Percentiles rank a stretch among this genome's conserved stretches.
Evolutionary conservation across 371 early-diverging fungal species (phyloP).

Genomic region (Apophysomyces variabilis): DNA sequence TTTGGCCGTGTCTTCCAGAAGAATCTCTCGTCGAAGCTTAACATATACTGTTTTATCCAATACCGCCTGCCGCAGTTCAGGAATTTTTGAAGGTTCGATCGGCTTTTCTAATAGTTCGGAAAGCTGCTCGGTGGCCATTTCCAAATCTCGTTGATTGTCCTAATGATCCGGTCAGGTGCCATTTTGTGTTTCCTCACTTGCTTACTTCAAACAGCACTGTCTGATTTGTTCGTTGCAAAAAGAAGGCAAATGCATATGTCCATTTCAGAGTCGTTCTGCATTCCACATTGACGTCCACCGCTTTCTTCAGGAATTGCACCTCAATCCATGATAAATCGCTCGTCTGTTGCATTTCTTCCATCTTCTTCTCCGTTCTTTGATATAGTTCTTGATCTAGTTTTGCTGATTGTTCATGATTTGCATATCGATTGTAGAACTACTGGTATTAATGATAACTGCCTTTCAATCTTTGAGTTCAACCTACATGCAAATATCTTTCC

Average conservation of each 20-base stretch:
- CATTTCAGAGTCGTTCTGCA: slow-evolving; percentile 90
- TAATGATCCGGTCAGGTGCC: slow-evolving; percentile 9
- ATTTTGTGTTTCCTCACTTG: not conserved
- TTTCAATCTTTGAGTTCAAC: slow-evolving; percentile 16
- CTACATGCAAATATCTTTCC: slow-evolving; percentile 89
- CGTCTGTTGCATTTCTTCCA: slow-evolving; percentile 88
- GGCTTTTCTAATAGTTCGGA: slow-evolving; percentile 89
- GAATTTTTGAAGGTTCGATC: slow-evolving; percentile 75
- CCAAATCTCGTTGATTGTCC: slow-evolving; percentile 96
- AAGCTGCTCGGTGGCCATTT: slow-evolving; percentile 94
- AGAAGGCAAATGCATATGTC: slow-evolving; percentile 95
- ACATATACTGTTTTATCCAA: slow-evolving; percentile 88
- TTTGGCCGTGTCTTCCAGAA: slow-evolving; percentile 81
- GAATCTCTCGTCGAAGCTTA: slow-evolving; percentile 71
- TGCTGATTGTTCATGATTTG: slow-evolving; percentile 92
- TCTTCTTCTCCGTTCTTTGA: slow-evolving; percentile 83
- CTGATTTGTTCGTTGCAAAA: slow-evolving; percentile 75
- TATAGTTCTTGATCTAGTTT: slow-evolving; percentile 84
- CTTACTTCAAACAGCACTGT: slow-evolving; percentile 81
- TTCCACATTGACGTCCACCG: slow-evolving; percentile 79
- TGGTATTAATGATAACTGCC: not conserved
- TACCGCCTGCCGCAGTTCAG: slow-evolving; percentile 78
- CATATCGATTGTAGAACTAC: slow-evolving; percentile 90
- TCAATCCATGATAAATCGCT: slow-evolving; percentile 93
- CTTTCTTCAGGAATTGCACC: slow-evolving; percentile 91